A percentile compares a stretch with the other conserved stretches of the same genome.
These are phyloP conservation scores for Stemphylium lycopersici DNA, from an alignment of 2,329 filamentous ascomycete species.

Conservation along the genomic window DNA sequence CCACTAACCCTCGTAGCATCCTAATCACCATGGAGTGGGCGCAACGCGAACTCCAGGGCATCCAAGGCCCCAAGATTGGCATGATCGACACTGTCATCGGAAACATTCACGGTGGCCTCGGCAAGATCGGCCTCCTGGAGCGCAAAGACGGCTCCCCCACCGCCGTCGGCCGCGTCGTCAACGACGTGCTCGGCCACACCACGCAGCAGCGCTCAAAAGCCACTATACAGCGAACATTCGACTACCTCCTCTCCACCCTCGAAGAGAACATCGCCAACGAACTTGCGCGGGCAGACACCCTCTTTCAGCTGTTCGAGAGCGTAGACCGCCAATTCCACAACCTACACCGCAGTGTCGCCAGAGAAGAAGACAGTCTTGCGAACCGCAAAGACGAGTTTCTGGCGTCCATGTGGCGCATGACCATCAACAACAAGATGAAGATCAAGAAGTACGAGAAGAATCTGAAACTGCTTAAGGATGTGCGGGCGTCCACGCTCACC, in stretches of 20 bases:
- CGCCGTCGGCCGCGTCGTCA: constrained; percentile 70
- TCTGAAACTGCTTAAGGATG: constrained; percentile 75
- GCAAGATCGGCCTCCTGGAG: constrained; percentile 58
- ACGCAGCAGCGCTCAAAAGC: constrained; percentile 79
- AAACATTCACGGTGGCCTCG: constrained; percentile 81
- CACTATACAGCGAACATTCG: constrained; percentile 84
- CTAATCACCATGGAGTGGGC: constrained; percentile 97
- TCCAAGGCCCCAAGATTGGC: constrained; percentile 51
- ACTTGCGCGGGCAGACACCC: constrained; percentile 75
- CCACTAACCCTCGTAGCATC: constrained; percentile 61
- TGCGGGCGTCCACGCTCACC: constrained; percentile 80
- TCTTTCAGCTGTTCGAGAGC: constrained; percentile 86
- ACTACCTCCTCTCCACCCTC: constrained; percentile 82
- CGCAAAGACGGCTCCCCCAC: constrained; percentile 61
- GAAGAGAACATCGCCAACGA: constrained; percentile 90
- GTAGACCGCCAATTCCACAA: constrained; percentile 92
- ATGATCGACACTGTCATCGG: constrained; percentile 77
- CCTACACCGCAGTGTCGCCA: constrained; percentile 81
- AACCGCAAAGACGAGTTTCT: constrained; percentile 81
- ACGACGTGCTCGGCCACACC: constrained; percentile 78
- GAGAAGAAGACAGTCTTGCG: constrained; percentile 82
- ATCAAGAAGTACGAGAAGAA: constrained; percentile 95
- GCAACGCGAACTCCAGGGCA: constrained; percentile 74
- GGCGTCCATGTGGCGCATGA: constrained; percentile 81
- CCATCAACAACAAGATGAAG: constrained; percentile 76